These are phyloP conservation scores for Pseudozyma sp. DNA, from an alignment of 1,284 basidiomycete genomes.

Conservation along the genomic window DNA sequence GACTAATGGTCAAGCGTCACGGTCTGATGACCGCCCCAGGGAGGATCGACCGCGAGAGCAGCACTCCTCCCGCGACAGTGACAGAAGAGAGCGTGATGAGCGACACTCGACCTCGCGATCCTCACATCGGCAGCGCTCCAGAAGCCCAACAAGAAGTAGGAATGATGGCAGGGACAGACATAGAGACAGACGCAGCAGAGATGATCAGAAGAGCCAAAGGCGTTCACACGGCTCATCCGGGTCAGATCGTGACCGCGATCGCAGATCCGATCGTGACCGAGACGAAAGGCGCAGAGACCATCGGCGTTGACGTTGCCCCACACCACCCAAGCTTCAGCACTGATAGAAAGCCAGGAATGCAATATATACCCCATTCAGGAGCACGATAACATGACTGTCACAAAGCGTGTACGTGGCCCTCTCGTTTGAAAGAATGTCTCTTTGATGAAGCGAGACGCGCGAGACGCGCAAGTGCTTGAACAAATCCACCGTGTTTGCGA, in stretches of 20 bases:
- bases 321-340: not conserved
- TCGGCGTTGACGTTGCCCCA: conserved; percentile 16
- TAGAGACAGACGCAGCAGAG: conserved; percentile 26
- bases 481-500: not conserved
- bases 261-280: conserved; percentile 42
- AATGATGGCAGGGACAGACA: conserved; percentile 44
- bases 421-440: too few relatives aligned
- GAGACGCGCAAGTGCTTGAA: conserved; percentile 6
- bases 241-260: conserved; percentile 42
- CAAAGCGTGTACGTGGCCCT: too few relatives aligned
- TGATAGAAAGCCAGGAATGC: not conserved
- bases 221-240: conserved; percentile 25
- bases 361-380: conserved; percentile 3
- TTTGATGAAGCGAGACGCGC: conserved; percentile 11
- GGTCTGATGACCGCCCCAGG: conserved; percentile 11
- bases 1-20: conserved; percentile 8
- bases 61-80: conserved; percentile 26
- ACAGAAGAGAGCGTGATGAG: conserved; percentile 43
- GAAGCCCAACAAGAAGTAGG: conserved; percentile 14
- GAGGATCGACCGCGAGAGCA: conserved; percentile 21
- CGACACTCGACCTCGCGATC: conserved; percentile 41
- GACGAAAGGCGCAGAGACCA: conserved; percentile 23
- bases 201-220: conserved; percentile 10
- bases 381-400: too few relatives aligned
- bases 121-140: conserved; percentile 22